Evolutionary conservation across 139 green algal genomes (phyloP).

Genomic region (Picochlorum sp.): DNA sequence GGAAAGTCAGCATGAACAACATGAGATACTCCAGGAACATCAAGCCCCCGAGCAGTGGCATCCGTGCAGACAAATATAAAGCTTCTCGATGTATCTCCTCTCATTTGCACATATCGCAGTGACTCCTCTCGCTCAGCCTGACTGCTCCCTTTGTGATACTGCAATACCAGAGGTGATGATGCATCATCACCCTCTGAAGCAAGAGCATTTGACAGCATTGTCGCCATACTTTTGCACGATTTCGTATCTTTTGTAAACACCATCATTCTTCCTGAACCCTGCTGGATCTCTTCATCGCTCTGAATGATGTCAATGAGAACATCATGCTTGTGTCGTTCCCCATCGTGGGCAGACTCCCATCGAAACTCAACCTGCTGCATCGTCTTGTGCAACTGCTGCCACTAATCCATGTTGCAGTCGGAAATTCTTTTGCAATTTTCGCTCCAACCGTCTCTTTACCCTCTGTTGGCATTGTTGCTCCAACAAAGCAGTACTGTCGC

Average conservation of each 20-base stretch:
- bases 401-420: constrained; percentile 58
- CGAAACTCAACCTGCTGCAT: constrained; percentile 16
- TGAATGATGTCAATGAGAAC: not conserved
- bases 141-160: constrained; percentile 45
- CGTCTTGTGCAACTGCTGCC: constrained; percentile 57
- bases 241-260: constrained; percentile 67
- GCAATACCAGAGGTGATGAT: constrained; percentile 13
- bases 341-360: not conserved
- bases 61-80: constrained; percentile 90
- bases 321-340: not conserved
- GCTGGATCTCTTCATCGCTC: no score
- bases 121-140: constrained; percentile 19
- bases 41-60: constrained; percentile 77
- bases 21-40: constrained; percentile 73
- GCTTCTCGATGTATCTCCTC: not conserved
- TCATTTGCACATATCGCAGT: constrained; percentile 21
- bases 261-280: constrained; percentile 43
- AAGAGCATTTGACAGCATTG: constrained; percentile 24
- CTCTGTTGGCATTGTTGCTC: constrained; percentile 76
- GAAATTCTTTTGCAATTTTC: constrained; percentile 48
- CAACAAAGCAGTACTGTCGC: constrained; percentile 89
- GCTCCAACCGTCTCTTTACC: constrained; percentile 49
- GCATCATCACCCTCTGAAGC: not conserved
- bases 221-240: constrained; percentile 36
- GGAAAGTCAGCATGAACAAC: constrained; percentile 91